These are phyloP conservation scores for Trichoderma citrinoviride DNA, from an alignment of 2,329 filamentous ascomycete genomes.

Conservation along the genomic window DNA sequence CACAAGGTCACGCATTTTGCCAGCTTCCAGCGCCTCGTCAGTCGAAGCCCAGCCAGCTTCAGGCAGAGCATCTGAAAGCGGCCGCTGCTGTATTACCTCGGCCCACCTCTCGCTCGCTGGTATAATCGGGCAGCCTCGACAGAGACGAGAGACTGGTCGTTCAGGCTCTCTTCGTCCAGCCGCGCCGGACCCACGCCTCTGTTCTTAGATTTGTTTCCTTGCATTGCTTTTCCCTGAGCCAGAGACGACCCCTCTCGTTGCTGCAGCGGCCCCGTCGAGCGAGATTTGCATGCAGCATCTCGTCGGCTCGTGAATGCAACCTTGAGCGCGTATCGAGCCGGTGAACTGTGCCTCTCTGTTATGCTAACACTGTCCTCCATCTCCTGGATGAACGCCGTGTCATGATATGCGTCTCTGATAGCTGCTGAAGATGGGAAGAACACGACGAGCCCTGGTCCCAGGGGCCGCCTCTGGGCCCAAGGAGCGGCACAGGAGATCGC, in stretches of 20 bases:
- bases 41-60: constrained; percentile 21
- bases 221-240: not conserved
- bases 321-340: constrained; percentile 2
- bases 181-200: constrained; percentile 13
- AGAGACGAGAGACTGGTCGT: not conserved
- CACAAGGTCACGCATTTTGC: constrained; percentile 9
- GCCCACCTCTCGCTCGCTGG: constrained; percentile 12
- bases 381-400: constrained; percentile 1
- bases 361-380: not conserved
- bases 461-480: constrained; percentile 35
- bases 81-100: not conserved
- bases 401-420: constrained; percentile 11
- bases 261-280: constrained; percentile 1
- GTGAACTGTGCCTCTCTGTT: constrained; percentile 8
- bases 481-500: constrained; percentile 36
- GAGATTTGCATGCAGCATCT: constrained; percentile 9
- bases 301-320: constrained; percentile 9
- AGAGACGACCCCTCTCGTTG: not conserved
- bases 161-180: constrained; percentile 8
- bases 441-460: constrained; percentile 36
- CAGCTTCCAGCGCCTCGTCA: constrained; percentile 22
- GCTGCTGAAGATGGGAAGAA: constrained; percentile 35
- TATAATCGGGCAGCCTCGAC: not conserved
- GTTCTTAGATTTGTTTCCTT: not conserved
- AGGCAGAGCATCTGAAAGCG: constrained; percentile 9